Evolutionary conservation across 331 rosid genomes (phyloP).

Genomic region (Ulmus americana): DNA sequence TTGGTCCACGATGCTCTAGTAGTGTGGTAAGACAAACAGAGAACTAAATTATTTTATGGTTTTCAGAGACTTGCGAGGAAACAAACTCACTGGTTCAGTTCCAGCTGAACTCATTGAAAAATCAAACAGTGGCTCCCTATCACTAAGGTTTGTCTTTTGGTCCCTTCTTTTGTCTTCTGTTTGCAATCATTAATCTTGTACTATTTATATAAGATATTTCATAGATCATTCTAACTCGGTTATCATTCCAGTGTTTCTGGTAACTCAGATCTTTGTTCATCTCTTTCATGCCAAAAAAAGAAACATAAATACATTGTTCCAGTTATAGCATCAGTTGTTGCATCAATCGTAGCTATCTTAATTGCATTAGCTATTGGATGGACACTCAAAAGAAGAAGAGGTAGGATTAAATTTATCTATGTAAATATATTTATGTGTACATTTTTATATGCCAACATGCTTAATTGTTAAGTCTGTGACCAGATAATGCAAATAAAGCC

Average conservation of each 20-base stretch:
- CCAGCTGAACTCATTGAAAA: slow-evolving; percentile 25
- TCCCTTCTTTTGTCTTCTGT: neutral
- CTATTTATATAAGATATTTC: neutral
- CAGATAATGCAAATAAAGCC: neutral
- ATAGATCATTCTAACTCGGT: neutral
- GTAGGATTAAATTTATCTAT: neutral
- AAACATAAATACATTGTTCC: neutral
- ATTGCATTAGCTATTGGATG: neutral
- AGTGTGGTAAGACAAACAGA: neutral
- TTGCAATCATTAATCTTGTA: neutral
- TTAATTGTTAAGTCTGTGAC: neutral
- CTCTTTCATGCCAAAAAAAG: slow-evolving; percentile 4
- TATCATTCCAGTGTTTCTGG: neutral
- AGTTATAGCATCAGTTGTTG: neutral
- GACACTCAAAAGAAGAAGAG: slow-evolving; percentile 1
- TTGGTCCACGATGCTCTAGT: neutral
- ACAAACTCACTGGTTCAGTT: slow-evolving; percentile 23
- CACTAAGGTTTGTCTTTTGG: slow-evolving; percentile 5
- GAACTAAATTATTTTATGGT: neutral
- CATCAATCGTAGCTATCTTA: neutral
- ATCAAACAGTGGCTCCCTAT: slow-evolving; percentile 14
- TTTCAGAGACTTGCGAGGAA: slow-evolving; percentile 22
- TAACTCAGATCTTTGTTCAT: neutral
- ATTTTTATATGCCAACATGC: neutral
- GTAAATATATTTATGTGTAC: neutral